Percentiles rank a stretch among this genome's conserved stretches.
Evolutionary conservation across 352 stramenopile species (phyloP).

Genomic region (Phytopythium vexans): DNA sequence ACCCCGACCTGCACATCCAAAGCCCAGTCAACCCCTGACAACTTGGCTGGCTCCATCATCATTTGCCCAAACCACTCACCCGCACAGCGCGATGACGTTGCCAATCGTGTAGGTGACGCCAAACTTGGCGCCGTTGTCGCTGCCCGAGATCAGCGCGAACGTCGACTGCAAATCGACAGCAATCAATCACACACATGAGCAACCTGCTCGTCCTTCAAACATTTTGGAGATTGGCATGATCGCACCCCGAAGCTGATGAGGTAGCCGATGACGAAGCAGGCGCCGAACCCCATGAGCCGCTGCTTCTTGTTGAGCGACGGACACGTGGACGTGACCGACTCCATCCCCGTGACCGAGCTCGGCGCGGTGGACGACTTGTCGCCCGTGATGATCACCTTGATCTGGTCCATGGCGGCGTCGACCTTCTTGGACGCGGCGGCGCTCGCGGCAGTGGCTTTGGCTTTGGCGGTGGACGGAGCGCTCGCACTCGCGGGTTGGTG

Average conservation of each 20-base stretch:
- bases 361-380: slow-evolving; percentile 36
- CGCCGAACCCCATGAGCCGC: slow-evolving; percentile 63
- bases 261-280: slow-evolving; percentile 80
- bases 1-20: slow-evolving; percentile 47
- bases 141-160: slow-evolving; percentile 68
- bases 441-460: neutral
- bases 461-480: neutral
- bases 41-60: neutral
- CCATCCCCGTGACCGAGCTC: slow-evolving; percentile 11
- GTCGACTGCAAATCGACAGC: slow-evolving; percentile 43
- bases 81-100: slow-evolving; percentile 82
- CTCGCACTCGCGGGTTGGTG: no score
- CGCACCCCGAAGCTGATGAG: slow-evolving; percentile 81
- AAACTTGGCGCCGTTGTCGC: slow-evolving; percentile 73
- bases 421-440: slow-evolving; percentile 1
- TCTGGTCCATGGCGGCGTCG: slow-evolving; percentile 53
- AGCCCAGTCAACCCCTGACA: neutral
- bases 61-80: slow-evolving; percentile 27
- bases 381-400: slow-evolving; percentile 69
- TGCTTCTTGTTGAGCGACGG: slow-evolving; percentile 67
- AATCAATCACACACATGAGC: slow-evolving; percentile 1
- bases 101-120: slow-evolving; percentile 80
- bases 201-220: neutral
- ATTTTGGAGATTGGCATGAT: neutral
- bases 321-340: slow-evolving; percentile 56